phyloP scores from a whole-genome alignment of 208 protist species.

The Crithidia bombi region DNA sequence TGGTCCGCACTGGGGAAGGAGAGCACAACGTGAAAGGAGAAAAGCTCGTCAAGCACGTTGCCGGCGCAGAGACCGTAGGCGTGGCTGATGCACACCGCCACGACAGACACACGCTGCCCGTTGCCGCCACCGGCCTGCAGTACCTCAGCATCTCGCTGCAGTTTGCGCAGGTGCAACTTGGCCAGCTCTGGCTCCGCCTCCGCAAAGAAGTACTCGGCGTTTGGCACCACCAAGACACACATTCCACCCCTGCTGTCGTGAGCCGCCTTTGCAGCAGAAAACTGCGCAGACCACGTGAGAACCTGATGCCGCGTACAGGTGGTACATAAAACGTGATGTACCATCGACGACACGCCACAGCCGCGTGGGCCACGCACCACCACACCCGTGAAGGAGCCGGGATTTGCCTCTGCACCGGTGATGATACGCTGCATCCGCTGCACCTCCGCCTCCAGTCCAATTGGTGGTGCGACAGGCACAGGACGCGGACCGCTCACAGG shows the following conservation, averaged over 20 bases:
- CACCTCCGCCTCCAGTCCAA: constrained; percentile 48
- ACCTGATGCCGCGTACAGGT: constrained; percentile 20
- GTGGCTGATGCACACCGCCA: constrained; percentile 56
- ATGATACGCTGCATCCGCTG: constrained; percentile 35
- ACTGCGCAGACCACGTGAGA: constrained; percentile 46
- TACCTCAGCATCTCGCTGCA: constrained; percentile 31
- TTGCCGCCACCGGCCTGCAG: constrained; percentile 30
- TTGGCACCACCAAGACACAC: constrained; percentile 42
- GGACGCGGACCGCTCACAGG: background rate
- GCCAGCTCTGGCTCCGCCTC: constrained; percentile 50
- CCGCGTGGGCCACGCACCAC: constrained; percentile 51
- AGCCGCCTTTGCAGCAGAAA: constrained; percentile 15
- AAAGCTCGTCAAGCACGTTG: constrained; percentile 46
- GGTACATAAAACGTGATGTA: constrained; percentile 36
- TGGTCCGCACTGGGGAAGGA: constrained; percentile 42
- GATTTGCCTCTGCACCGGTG: constrained; percentile 21
- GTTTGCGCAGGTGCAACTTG: constrained; percentile 32
- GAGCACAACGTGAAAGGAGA: constrained; percentile 50
- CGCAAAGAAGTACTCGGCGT: constrained; percentile 51
- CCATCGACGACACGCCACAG: constrained; percentile 53
- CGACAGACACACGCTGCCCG: constrained; percentile 37
- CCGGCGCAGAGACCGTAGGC: constrained; percentile 31
- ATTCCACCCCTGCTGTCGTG: constrained; percentile 19
- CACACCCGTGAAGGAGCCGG: constrained; percentile 44
- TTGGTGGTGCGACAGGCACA: constrained; percentile 19